Conservation (phyloP, 306 rosid species). For the Acmispon strigosus region DNA sequence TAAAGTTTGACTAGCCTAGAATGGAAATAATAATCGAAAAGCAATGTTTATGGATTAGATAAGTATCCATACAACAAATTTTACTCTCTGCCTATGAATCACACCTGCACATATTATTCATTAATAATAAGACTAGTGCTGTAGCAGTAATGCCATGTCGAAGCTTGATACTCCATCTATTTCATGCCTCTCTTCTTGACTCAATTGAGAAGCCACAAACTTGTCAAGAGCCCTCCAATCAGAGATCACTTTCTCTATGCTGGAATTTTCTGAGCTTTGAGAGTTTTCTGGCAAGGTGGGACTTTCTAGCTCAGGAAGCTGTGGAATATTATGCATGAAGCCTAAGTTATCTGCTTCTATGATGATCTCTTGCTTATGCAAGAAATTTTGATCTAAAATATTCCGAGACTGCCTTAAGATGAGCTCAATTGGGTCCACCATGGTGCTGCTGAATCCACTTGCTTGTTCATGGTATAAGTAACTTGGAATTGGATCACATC, state of each 20-base stretch:
- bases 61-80: too few relatives aligned
- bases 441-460: slow-evolving; percentile 28
- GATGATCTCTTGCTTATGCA: slow-evolving; percentile 71
- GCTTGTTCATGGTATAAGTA: slow-evolving; percentile 58
- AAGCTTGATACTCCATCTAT: slow-evolving; percentile 30
- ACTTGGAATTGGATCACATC: slow-evolving; percentile 70
- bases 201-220: slow-evolving; percentile 93
- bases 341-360: slow-evolving; percentile 49
- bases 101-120: too few relatives aligned
- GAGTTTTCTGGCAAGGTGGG: slow-evolving; percentile 63
- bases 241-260: slow-evolving; percentile 45
- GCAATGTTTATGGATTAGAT: too few relatives aligned
- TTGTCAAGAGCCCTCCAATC: slow-evolving; percentile 96
- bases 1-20: too few relatives aligned
- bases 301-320: slow-evolving; percentile 74
- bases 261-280: too few relatives aligned
- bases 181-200: slow-evolving; percentile 55
- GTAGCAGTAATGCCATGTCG: slow-evolving; percentile 40
- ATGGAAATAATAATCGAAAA: too few relatives aligned
- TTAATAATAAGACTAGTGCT: too few relatives aligned
- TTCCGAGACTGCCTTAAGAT: slow-evolving; percentile 48
- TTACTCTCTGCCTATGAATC: too few relatives aligned
- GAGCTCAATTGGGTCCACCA: slow-evolving; percentile 44
- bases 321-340: slow-evolving; percentile 45
- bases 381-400: slow-evolving; percentile 32